Conservation (phyloP, 179 eudicot genomes). For the Beta lomatogona region DNA sequence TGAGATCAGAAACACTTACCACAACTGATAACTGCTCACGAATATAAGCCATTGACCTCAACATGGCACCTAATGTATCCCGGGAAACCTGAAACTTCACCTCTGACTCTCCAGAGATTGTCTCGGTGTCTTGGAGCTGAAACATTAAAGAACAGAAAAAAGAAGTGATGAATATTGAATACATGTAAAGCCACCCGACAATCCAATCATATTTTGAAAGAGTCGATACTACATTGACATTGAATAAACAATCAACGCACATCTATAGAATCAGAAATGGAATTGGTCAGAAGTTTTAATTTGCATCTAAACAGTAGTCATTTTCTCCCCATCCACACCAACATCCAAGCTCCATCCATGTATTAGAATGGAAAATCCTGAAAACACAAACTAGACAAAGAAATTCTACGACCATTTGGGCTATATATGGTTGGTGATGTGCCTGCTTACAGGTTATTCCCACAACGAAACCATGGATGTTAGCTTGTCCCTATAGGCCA, state of each 20-base stretch:
- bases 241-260: neutral
- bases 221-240: neutral
- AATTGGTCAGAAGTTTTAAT: no score
- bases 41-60: constrained; percentile 92
- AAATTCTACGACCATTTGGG: neutral
- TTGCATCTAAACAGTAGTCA: neutral
- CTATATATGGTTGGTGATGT: neutral
- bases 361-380: no score
- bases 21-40: constrained; percentile 72
- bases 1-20: constrained; percentile 40
- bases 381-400: no score
- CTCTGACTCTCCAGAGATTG: constrained; percentile 80
- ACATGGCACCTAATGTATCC: constrained; percentile 91
- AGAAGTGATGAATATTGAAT: neutral
- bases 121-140: constrained; percentile 88
- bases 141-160: constrained; percentile 11
- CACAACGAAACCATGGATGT: neutral
- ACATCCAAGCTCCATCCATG: neutral
- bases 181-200: neutral
- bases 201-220: no score
- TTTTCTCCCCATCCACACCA: neutral
- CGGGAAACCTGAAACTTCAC: constrained; percentile 90
- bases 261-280: neutral
- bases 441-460: neutral
- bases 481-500: neutral